A percentile compares a stretch with the other conserved stretches of the same genome.
Evolutionary conservation across 495 filamentous ascomycete species (phyloP).

Genomic region (Lasiosphaeria miniovina): DNA sequence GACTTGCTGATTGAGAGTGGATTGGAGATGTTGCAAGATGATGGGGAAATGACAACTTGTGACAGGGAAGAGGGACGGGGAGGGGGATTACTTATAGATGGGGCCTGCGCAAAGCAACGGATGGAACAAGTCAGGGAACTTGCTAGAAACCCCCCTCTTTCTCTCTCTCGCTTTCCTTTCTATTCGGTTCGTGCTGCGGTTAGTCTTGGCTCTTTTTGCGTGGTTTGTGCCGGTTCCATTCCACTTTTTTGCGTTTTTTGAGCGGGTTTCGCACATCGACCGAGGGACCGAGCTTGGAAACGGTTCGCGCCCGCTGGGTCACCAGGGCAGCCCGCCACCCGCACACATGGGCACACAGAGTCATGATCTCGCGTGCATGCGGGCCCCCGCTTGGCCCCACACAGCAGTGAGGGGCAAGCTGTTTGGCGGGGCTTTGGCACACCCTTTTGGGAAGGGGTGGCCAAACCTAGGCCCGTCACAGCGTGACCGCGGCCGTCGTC

Average conservation of each 20-base stretch:
- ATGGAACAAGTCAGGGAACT: too few relatives aligned
- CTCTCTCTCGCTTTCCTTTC: too few relatives aligned
- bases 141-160: too few relatives aligned
- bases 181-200: too few relatives aligned
- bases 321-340: too few relatives aligned
- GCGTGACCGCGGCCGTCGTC: slow-evolving; percentile 6
- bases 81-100: slow-evolving; percentile 26
- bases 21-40: slow-evolving; percentile 5
- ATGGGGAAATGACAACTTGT: slow-evolving; percentile 3
- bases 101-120: not conserved
- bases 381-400: too few relatives aligned
- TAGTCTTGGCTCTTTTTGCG: slow-evolving; percentile 21
- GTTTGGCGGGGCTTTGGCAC: not conserved
- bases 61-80: not conserved
- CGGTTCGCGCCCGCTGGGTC: too few relatives aligned
- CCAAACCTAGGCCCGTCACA: too few relatives aligned
- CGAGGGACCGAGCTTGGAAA: not conserved
- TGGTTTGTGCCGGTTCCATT: slow-evolving; percentile 31
- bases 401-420: too few relatives aligned
- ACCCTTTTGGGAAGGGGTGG: too few relatives aligned
- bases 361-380: too few relatives aligned
- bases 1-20: slow-evolving; percentile 8
- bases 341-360: too few relatives aligned
- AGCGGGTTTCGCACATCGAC: slow-evolving; percentile 2
- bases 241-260: slow-evolving; percentile 14